phyloP scores from a whole-genome alignment of 1,139 yeast species.

The Sugiyamaella castrensis region DNA sequence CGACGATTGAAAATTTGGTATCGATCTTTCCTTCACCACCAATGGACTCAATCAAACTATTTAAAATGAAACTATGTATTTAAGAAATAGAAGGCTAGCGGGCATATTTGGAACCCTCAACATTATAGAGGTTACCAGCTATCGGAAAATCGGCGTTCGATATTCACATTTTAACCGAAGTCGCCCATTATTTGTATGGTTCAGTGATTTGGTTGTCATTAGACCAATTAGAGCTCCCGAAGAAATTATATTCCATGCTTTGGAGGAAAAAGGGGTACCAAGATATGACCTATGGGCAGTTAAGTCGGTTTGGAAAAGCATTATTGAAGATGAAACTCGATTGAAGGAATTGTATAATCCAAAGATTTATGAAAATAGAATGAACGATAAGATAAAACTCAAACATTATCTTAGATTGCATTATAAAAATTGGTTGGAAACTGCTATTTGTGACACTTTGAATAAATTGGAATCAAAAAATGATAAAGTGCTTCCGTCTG shows the following conservation, averaged over 20 bases:
- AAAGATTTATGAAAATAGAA: not conserved
- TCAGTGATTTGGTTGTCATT: slow-evolving; percentile 28
- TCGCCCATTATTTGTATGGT: slow-evolving; percentile 25
- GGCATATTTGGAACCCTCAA: not conserved
- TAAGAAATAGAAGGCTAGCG: not conserved
- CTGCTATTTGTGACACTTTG: slow-evolving; percentile 3
- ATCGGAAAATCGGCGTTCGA: not conserved
- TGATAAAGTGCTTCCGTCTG: no score
- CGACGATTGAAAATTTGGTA: no score
- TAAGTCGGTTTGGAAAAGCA: slow-evolving; percentile 11
- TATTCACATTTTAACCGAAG: not conserved
- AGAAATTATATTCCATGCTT: slow-evolving; percentile 8
- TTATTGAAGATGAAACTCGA: slow-evolving; percentile 1
- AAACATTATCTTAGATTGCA: not conserved
- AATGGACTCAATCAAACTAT: not conserved
- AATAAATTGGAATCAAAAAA: not conserved
- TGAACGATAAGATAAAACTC: not conserved
- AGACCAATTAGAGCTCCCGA: slow-evolving; percentile 16
- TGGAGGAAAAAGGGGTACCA: not conserved
- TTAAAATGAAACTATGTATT: not conserved
- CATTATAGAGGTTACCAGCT: not conserved
- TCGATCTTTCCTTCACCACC: not conserved
- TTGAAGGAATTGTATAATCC: slow-evolving; percentile 13
- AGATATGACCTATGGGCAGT: not conserved
- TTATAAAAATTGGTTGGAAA: slow-evolving; percentile 3